Percentiles rank a stretch among this genome's conserved stretches.
These are phyloP conservation scores for Zygoascus flipseniorum DNA, from an alignment of 805 yeast genomes.

Conservation along the genomic window DNA sequence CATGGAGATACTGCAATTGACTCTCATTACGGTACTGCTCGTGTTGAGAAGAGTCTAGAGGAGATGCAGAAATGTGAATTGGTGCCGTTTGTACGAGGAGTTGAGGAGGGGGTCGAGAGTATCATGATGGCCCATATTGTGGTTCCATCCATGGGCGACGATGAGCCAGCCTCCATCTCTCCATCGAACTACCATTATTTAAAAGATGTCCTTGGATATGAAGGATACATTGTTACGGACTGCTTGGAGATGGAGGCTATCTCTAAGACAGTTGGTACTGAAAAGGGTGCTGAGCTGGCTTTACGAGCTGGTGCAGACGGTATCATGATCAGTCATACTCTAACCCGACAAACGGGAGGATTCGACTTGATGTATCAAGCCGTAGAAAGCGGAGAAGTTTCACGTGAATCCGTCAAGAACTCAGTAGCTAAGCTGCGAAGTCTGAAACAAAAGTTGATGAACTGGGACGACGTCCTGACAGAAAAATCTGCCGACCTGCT, in stretches of 20 bases:
- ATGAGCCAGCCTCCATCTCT: slow-evolving; percentile 49
- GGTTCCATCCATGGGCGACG: slow-evolving; percentile 40
- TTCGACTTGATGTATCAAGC: slow-evolving; percentile 31
- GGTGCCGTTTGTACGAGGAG: slow-evolving; percentile 41
- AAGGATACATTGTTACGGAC: slow-evolving; percentile 50
- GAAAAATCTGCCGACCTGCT: slow-evolving; percentile 35
- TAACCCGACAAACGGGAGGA: slow-evolving; percentile 47
- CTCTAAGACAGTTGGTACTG: slow-evolving; percentile 46
- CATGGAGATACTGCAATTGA: slow-evolving; percentile 51
- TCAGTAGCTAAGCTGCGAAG: slow-evolving; percentile 36
- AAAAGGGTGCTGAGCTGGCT: slow-evolving; percentile 51
- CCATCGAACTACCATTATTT: slow-evolving; percentile 44
- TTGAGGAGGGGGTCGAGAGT: slow-evolving; percentile 41
- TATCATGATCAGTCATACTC: slow-evolving; percentile 50
- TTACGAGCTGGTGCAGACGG: slow-evolving; percentile 52
- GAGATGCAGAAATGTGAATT: slow-evolving; percentile 41
- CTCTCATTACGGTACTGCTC: slow-evolving; percentile 45
- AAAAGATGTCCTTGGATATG: slow-evolving; percentile 39
- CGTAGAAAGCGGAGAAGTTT: slow-evolving; percentile 24
- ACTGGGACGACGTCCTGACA: slow-evolving; percentile 36
- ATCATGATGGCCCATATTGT: slow-evolving; percentile 51
- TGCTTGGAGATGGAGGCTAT: slow-evolving; percentile 54
- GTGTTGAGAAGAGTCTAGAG: slow-evolving; percentile 43
- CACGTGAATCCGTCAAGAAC: slow-evolving; percentile 27
- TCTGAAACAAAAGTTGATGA: slow-evolving; percentile 34